phyloP scores from a whole-genome alignment of 352 stramenopile species.

The Phytophthora vignae region DNA sequence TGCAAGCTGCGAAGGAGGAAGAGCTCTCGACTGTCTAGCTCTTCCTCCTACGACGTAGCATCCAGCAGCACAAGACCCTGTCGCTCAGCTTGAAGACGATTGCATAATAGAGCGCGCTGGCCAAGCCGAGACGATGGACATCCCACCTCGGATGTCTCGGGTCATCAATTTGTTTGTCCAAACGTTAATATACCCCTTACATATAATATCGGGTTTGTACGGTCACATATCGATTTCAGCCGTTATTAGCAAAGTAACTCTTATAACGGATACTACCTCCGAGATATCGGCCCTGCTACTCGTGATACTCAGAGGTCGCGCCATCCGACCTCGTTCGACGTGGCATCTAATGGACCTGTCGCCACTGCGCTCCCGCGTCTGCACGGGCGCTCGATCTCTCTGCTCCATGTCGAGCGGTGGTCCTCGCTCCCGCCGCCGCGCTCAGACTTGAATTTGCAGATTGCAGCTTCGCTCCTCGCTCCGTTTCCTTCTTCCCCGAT shows the following conservation, averaged over 20 bases:
- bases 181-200: not conserved
- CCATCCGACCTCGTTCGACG: conserved; percentile 6
- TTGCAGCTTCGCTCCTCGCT: not conserved
- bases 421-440: not conserved
- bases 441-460: conserved; percentile 35
- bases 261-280: not conserved
- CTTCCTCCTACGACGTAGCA: too few species aligned
- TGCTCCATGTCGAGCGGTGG: not conserved
- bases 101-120: conserved; percentile 3
- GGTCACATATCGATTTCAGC: not conserved
- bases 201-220: not conserved
- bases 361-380: not conserved
- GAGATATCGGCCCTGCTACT: not conserved
- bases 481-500: not conserved
- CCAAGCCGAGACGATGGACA: not conserved
- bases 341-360: conserved; percentile 1
- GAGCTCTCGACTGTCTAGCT: too few species aligned
- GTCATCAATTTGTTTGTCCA: conserved; percentile 17
- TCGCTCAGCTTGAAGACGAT: not conserved
- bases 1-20: not conserved
- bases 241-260: not conserved
- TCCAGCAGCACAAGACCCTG: too few species aligned
- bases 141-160: conserved; percentile 16
- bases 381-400: not conserved
- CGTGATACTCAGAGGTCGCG: not conserved